Percentiles rank a stretch among this genome's conserved stretches.
Conservation (phyloP, 2,329 filamentous ascomycete species). For the Exophiala spinifera region DNA sequence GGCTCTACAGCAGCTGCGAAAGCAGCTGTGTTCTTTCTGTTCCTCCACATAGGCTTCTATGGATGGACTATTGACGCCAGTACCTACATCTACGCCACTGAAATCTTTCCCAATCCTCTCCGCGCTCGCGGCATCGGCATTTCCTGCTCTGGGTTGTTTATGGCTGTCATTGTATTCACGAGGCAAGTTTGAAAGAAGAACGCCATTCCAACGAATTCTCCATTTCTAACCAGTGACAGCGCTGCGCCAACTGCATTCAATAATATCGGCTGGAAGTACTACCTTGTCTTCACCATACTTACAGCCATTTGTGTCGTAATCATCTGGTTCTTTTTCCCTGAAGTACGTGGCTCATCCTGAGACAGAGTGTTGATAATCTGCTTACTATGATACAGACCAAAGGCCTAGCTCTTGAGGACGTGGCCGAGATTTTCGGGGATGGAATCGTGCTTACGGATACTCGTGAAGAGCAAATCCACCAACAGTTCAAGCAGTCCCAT, state of each 20-base stretch:
- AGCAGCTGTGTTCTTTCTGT: slow-evolving; percentile 65
- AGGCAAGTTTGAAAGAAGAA: background rate
- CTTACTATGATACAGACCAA: slow-evolving; percentile 1
- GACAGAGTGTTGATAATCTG: background rate
- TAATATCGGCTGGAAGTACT: slow-evolving; percentile 35
- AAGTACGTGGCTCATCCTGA: slow-evolving; percentile 12
- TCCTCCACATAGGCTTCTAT: slow-evolving; percentile 45
- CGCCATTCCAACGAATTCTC: no score
- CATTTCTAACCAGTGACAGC: background rate
- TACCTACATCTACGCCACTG: slow-evolving; percentile 64
- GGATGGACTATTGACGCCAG: slow-evolving; percentile 63
- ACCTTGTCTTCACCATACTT: slow-evolving; percentile 27
- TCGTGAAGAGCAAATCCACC: slow-evolving; percentile 8
- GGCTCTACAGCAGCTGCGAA: slow-evolving; percentile 50
- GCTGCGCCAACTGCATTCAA: slow-evolving; percentile 35
- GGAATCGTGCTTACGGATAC: slow-evolving; percentile 4
- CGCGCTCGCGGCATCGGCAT: slow-evolving; percentile 58
- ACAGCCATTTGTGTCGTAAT: slow-evolving; percentile 4
- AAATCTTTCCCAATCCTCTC: slow-evolving; percentile 70
- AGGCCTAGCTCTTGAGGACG: slow-evolving; percentile 3
- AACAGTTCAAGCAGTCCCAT: slow-evolving; percentile 5
- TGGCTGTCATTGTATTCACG: slow-evolving; percentile 6
- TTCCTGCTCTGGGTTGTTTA: slow-evolving; percentile 7
- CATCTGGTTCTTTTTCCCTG: slow-evolving; percentile 22
- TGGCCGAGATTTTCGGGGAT: slow-evolving; percentile 5